Conservation (phyloP, 2,329 filamentous ascomycete species). For the Lanzia echinophila region DNA sequence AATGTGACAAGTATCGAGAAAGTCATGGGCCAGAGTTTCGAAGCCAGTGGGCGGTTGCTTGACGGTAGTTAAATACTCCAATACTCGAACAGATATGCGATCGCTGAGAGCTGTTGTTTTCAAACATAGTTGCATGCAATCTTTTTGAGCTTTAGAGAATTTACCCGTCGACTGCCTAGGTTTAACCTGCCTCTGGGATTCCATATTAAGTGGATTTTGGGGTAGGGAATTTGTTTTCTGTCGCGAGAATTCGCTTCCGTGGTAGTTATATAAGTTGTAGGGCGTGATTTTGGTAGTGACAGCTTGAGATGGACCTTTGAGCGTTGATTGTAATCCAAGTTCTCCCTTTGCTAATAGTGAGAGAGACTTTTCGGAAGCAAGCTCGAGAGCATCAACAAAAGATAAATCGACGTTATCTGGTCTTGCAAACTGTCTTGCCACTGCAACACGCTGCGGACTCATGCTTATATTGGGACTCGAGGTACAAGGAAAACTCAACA, state of each 20-base stretch:
- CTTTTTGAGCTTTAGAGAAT: constrained; percentile 16
- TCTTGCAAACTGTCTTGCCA: not conserved
- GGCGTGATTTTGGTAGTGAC: not conserved
- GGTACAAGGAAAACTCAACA: not conserved
- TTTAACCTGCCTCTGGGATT: not conserved
- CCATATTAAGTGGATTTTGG: not conserved
- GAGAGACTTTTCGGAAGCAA: not conserved
- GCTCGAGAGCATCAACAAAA: constrained; percentile 1
- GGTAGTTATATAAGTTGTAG: not conserved
- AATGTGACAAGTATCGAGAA: constrained; percentile 59
- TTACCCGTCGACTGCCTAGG: not conserved
- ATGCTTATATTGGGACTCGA: not conserved
- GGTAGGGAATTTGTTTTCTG: not conserved
- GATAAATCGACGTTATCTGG: constrained; percentile 3
- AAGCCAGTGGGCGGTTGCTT: constrained; percentile 50
- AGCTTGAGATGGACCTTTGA: not conserved
- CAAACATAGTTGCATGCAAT: constrained; percentile 44
- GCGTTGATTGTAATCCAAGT: not conserved
- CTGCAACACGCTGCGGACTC: not conserved
- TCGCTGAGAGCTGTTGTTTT: constrained; percentile 55
- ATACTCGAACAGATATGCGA: constrained; percentile 56
- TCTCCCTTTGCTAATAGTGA: not conserved
- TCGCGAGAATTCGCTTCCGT: too few relatives aligned
- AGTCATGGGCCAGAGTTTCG: constrained; percentile 54
- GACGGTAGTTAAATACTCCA: constrained; percentile 54